Percentiles rank a stretch among this genome's conserved stretches.
These are phyloP conservation scores for Inga leiocalycina DNA, from an alignment of 306 rosid species.

Conservation along the genomic window DNA sequence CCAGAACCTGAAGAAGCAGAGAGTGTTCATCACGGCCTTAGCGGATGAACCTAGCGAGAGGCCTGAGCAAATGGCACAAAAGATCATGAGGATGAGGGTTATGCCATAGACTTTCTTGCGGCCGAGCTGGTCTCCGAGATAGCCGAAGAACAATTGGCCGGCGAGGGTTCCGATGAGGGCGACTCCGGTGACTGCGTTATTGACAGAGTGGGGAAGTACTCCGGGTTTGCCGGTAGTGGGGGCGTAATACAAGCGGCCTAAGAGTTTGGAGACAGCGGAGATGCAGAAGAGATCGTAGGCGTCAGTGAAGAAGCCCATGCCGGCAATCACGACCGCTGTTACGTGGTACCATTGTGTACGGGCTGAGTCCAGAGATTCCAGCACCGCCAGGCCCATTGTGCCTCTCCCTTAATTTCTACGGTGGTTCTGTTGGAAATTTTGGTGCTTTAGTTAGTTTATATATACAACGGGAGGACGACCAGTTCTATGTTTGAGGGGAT, in stretches of 20 bases:
- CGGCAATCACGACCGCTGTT: background rate
- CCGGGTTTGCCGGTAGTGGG: background rate
- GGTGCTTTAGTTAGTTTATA: background rate
- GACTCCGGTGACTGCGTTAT: background rate
- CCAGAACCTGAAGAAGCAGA: background rate
- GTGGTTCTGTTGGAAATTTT: background rate
- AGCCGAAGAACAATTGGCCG: background rate
- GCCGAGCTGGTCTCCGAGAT: background rate
- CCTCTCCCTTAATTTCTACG: background rate
- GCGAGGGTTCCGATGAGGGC: background rate
- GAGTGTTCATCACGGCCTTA: background rate
- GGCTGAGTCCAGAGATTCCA: background rate
- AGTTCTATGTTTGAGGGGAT: background rate
- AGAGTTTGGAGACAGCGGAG: background rate
- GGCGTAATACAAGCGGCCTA: background rate
- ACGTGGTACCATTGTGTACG: background rate
- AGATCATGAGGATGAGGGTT: background rate
- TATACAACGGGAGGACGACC: background rate
- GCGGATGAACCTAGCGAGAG: background rate
- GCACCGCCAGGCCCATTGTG: background rate
- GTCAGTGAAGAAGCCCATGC: background rate
- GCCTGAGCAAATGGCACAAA: background rate
- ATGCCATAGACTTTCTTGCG: background rate
- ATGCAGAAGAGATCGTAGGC: background rate
- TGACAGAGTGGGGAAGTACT: background rate